Conservation (phyloP, 2,329 filamentous ascomycete species). For the Fonsecaea multimorphosa region DNA sequence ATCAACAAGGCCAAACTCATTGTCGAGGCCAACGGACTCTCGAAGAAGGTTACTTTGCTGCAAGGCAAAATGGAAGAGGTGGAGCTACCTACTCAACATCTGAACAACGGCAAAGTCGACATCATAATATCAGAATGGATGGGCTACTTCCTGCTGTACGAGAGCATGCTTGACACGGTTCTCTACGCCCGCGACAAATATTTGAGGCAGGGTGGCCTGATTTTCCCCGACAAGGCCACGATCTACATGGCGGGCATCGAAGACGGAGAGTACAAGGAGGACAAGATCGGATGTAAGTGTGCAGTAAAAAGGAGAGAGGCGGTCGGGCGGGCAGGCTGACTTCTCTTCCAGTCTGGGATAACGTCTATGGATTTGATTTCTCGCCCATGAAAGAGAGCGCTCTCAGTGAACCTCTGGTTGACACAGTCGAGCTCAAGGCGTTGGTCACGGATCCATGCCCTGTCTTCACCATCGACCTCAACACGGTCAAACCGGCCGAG, state of each 20-base stretch:
- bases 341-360: slow-evolving; percentile 83
- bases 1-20: slow-evolving; percentile 98
- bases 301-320: slow-evolving; percentile 17
- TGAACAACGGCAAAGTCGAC: slow-evolving; percentile 73
- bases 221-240: slow-evolving; percentile 98
- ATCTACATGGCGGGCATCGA: slow-evolving; percentile 97
- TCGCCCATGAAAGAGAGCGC: slow-evolving; percentile 90
- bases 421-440: slow-evolving; percentile 96
- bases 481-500: slow-evolving; percentile 83
- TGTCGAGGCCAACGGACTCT: slow-evolving; percentile 87
- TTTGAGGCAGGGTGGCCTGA: slow-evolving; percentile 82
- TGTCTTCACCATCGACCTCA: slow-evolving; percentile 88
- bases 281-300: slow-evolving; percentile 98
- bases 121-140: slow-evolving; percentile 99
- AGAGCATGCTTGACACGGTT: slow-evolving; percentile 98
- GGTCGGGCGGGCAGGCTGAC: slow-evolving; percentile 18
- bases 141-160: slow-evolving; percentile 98
- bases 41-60: slow-evolving; percentile 93
- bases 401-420: slow-evolving; percentile 92
- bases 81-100: slow-evolving; percentile 75
- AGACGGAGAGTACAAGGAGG: slow-evolving; percentile 99
- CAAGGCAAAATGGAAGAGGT: slow-evolving; percentile 99
- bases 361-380: slow-evolving; percentile 98
- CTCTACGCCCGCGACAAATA: slow-evolving; percentile 95
- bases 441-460: slow-evolving; percentile 89